phyloP scores from a whole-genome alignment of 2,329 filamentous ascomycete species.

The Pseudogymnoascus sp. region DNA sequence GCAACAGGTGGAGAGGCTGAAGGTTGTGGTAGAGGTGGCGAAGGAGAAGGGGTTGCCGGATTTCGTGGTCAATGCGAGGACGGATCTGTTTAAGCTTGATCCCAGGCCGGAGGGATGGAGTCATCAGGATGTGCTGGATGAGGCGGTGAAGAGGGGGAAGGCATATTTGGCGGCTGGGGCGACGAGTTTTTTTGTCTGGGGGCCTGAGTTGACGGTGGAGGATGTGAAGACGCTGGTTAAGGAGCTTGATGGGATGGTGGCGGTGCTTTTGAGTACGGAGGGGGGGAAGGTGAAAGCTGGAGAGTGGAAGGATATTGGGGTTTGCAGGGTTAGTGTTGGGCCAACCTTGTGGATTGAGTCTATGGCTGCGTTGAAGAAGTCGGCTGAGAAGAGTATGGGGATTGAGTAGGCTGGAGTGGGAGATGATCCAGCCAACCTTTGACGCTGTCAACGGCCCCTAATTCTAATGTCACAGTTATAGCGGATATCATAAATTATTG shows the following conservation, averaged over 20 bases:
- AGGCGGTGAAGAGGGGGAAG: constrained; percentile 46
- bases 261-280: constrained; percentile 37
- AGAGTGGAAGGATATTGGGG: constrained; percentile 41
- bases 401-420: background rate
- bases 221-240: constrained; percentile 42
- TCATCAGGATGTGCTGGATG: constrained; percentile 28
- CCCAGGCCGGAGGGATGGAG: constrained; percentile 19
- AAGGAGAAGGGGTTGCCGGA: constrained; percentile 41
- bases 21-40: constrained; percentile 36
- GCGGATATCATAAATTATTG: background rate
- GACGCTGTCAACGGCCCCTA: background rate
- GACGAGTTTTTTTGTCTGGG: constrained; percentile 54
- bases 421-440: no score
- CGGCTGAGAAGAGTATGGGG: constrained; percentile 28
- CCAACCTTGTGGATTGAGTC: constrained; percentile 39
- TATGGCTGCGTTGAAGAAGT: constrained; percentile 32
- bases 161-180: constrained; percentile 52
- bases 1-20: constrained; percentile 42
- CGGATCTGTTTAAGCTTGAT: constrained; percentile 41
- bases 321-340: constrained; percentile 49
- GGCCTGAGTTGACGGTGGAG: constrained; percentile 37
- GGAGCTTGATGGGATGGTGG: constrained; percentile 42
- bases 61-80: constrained; percentile 51
- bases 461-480: background rate
- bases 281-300: constrained; percentile 35